Conservation (phyloP, 768 basidiomycete genomes). For the Pleurotus citrinopileatus region DNA sequence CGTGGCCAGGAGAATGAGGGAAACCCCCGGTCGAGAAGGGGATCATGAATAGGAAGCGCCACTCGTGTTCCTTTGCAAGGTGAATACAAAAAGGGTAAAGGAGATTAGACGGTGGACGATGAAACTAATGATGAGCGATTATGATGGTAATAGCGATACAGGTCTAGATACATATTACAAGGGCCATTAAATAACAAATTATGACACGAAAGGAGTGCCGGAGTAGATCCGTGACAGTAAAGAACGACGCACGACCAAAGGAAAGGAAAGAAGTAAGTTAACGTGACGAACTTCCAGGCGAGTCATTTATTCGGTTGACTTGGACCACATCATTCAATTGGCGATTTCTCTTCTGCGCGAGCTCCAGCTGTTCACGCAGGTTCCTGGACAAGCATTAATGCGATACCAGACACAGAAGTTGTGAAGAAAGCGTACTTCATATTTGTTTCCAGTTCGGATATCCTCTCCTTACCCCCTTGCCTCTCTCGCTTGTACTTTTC, state of each 20-base stretch:
- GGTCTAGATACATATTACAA: constrained; percentile 1
- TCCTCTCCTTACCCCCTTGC: constrained; percentile 89
- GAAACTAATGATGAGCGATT: not conserved
- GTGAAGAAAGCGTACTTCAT: constrained; percentile 51
- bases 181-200: constrained; percentile 1
- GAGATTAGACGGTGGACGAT: not conserved
- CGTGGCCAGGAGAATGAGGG: too few species aligned
- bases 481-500: constrained; percentile 92
- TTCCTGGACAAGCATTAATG: constrained; percentile 43
- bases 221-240: not conserved
- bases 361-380: constrained; percentile 72
- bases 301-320: constrained; percentile 27
- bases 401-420: constrained; percentile 6
- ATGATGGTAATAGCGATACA: not conserved
- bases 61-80: too few species aligned
- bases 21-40: too few species aligned
- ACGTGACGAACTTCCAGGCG: constrained; percentile 18
- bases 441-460: constrained; percentile 66
- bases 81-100: not conserved
- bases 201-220: not conserved
- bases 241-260: not conserved
- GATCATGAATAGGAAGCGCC: too few species aligned
- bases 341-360: constrained; percentile 71
- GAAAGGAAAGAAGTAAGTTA: constrained; percentile 6
- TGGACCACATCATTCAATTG: constrained; percentile 57